Base-by-base conservation (phyloP, 2,329 filamentous ascomycete genomes). In the Clarireedia sp. region DNA sequence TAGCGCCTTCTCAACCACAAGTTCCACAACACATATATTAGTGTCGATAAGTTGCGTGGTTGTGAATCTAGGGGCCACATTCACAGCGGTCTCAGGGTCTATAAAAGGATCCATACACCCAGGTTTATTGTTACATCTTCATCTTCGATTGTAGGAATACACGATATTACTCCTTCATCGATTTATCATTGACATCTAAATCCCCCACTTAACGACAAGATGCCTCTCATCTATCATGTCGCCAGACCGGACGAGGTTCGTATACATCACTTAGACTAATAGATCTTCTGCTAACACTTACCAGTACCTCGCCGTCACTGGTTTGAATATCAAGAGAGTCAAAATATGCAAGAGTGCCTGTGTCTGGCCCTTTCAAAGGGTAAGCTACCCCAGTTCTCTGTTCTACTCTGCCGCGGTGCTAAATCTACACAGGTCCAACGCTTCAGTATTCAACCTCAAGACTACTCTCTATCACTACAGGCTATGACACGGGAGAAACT, bases 401-500 rank as follows among this genome's bases (percentile, higher is more conserved):
- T 45, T 17, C 43, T 33, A 9, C 12, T 9, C 4, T n/a, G 14
- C 17, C 5, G 45, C 14, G 3, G 55, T 57, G 38, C 57, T 64
- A 53, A 64, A 43, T 6, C 1, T 26, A 33, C n/a, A 9, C 23
- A 68, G 66, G 64, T 58, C 40, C 62, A 63, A 62, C 57, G 59
- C 17, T 66, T 68, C 47, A 80, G 76, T 59, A 83, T 88, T 65
- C 85, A 85, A 61, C 86, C 87, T 0, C 88, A 89, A 67, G 89
- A 95, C 71, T 92, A 94, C 71, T 82, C 80, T 57, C 88, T 95
- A 78, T 83, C 84, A 55, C 75, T 95, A 1, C 87, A 91, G 68
- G 89, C 89, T 55, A 95, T 95, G 89, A 95, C 89, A 17, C 82
- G 85, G 64, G 90, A 95, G 73, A 95, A 95, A 70, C 78, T 94